A percentile compares a stretch with the other conserved stretches of the same genome.
phyloP scores from a whole-genome alignment of 2,329 filamentous ascomycete genomes.

The Bimuria novae-zelandiae region DNA sequence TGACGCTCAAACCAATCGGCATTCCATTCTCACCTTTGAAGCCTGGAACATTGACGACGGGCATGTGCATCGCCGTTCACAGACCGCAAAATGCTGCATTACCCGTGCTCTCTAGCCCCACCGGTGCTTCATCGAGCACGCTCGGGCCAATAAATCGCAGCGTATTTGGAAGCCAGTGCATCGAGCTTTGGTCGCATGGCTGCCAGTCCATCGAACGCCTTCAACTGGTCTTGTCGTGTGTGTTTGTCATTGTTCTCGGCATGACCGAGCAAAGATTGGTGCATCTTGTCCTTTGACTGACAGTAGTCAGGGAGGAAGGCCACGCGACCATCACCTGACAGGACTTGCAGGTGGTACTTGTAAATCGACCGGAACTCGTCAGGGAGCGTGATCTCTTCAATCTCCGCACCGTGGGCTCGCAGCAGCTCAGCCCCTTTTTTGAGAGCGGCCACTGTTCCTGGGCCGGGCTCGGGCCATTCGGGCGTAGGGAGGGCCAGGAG shows the following conservation, averaged over 20 bases:
- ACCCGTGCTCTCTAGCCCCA: conserved; percentile 60
- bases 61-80: conserved; percentile 65
- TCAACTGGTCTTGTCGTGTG: conserved; percentile 55
- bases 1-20: conserved; percentile 63
- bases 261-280: conserved; percentile 52
- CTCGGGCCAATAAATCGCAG: conserved; percentile 63
- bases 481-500: conserved; percentile 55
- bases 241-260: conserved; percentile 56
- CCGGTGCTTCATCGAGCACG: conserved; percentile 63
- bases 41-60: conserved; percentile 67
- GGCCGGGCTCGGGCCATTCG: conserved; percentile 53
- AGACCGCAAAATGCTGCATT: conserved; percentile 57
- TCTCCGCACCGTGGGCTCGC: conserved; percentile 54
- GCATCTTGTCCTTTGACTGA: conserved; percentile 53
- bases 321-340: conserved; percentile 58
- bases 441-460: conserved; percentile 44
- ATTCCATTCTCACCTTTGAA: conserved; percentile 62
- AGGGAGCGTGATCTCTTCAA: conserved; percentile 62
- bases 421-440: conserved; percentile 42
- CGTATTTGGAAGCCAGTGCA: conserved; percentile 56
- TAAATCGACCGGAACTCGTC: conserved; percentile 54
- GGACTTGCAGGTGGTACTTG: conserved; percentile 58
- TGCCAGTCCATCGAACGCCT: conserved; percentile 61
- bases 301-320: conserved; percentile 61
- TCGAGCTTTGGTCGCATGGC: conserved; percentile 61